These are phyloP conservation scores for Candida freyschussii DNA, from an alignment of 1,139 yeast species.

Conservation along the genomic window DNA sequence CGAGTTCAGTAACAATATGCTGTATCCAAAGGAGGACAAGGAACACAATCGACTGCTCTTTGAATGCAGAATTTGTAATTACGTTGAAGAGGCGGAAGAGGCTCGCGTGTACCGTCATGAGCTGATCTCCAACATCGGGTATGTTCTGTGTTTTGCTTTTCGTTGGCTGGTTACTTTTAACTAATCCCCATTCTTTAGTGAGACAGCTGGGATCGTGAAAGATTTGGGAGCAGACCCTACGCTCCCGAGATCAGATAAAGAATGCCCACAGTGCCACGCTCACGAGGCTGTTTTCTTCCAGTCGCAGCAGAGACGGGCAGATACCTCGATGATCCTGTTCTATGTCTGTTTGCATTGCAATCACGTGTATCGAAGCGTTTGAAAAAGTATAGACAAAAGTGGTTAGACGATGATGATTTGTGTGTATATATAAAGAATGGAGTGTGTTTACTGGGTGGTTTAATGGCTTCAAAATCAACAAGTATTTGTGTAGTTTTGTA, in stretches of 20 bases:
- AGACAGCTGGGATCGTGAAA: constrained; percentile 96
- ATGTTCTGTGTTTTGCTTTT: constrained; percentile 1
- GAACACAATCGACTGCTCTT: constrained; percentile 62
- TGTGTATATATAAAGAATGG: background rate
- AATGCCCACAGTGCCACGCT: constrained; percentile 85
- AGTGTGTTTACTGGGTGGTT: background rate
- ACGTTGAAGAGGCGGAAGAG: constrained; percentile 86
- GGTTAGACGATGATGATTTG: background rate
- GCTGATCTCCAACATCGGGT: constrained; percentile 72
- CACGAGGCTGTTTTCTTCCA: constrained; percentile 95
- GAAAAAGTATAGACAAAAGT: background rate
- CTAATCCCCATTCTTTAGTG: constrained; percentile 30
- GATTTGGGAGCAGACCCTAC: constrained; percentile 97
- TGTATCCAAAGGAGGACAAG: constrained; percentile 96
- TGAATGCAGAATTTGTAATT: constrained; percentile 93
- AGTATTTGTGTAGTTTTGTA: too few relatives aligned
- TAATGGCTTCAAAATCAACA: too few relatives aligned
- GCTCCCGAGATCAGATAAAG: constrained; percentile 87
- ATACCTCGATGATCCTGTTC: constrained; percentile 92
- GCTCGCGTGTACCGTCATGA: constrained; percentile 92
- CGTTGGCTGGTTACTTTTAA: constrained; percentile 5
- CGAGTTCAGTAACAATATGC: constrained; percentile 88
- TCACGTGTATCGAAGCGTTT: constrained; percentile 45
- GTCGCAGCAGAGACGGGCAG: constrained; percentile 90
- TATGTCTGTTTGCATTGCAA: constrained; percentile 89